Conservation (phyloP, 371 early-diverging fungal genomes). For the Entomophthora muscae region DNA sequence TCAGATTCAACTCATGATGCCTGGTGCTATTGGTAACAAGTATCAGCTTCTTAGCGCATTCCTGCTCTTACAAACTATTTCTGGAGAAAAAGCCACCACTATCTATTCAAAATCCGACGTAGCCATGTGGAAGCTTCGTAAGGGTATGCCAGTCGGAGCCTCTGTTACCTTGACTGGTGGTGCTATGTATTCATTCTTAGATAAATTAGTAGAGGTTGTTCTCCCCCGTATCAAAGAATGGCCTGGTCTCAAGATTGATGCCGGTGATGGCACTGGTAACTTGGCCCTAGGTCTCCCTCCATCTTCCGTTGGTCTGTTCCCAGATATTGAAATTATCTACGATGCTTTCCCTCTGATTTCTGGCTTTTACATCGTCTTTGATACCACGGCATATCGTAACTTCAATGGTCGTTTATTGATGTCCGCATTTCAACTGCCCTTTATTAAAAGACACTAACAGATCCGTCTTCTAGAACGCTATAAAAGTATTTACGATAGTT, state of each 20-base stretch:
- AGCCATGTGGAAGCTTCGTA: conserved; percentile 65
- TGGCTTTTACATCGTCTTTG: conserved; percentile 68
- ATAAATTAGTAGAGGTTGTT: conserved; percentile 84
- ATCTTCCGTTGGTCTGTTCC: conserved; percentile 75
- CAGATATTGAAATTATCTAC: conserved; percentile 88
- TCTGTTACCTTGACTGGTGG: conserved; percentile 61
- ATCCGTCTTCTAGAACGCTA: too few relatives aligned
- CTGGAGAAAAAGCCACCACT: conserved; percentile 63
- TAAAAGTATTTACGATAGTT: too few relatives aligned
- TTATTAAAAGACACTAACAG: conserved; percentile 14
- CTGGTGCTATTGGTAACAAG: conserved; percentile 76
- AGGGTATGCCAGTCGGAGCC: conserved; percentile 77
- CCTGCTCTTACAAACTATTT: conserved; percentile 79
- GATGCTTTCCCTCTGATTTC: conserved; percentile 79
- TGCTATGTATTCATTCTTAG: conserved; percentile 83
- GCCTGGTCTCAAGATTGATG: conserved; percentile 51
- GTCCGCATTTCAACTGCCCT: conserved; percentile 81
- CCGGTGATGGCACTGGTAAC: conserved; percentile 70
- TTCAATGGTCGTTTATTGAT: conserved; percentile 67
- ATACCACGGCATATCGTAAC: conserved; percentile 68
- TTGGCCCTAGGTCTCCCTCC: conserved; percentile 69
- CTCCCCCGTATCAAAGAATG: conserved; percentile 88
- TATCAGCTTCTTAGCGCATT: conserved; percentile 70
- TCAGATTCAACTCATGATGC: conserved; percentile 56
- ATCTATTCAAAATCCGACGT: conserved; percentile 65